A percentile compares a stretch with the other conserved stretches of the same genome.
Conservation (phyloP, 495 filamentous ascomycete species). For the Podospora fimiseda region DNA sequence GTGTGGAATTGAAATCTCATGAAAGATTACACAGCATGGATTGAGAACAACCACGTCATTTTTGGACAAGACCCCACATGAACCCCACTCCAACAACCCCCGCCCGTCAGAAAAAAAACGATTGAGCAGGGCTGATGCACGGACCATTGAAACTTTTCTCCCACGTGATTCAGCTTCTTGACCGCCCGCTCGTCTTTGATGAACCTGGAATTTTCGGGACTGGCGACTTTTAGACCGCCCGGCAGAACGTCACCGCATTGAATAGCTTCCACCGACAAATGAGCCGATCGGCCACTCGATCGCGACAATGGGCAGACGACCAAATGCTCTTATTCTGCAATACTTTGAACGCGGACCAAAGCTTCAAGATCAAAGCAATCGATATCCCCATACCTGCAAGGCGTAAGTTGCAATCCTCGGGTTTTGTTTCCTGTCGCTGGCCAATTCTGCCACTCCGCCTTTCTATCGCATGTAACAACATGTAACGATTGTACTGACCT, state of each 20-base stretch:
- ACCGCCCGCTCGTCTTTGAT: not conserved
- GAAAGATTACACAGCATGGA: too few relatives aligned
- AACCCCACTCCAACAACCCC: not conserved
- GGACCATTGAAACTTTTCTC: not conserved
- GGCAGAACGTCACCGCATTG: slow-evolving; percentile 8
- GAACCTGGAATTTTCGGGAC: not conserved
- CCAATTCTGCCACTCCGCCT: slow-evolving; percentile 1
- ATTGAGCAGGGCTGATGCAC: not conserved
- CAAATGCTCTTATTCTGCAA: slow-evolving; percentile 73
- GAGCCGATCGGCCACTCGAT: slow-evolving; percentile 10
- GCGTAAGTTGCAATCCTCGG: slow-evolving; percentile 27
- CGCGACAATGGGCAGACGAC: slow-evolving; percentile 66
- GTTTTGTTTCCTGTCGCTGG: not conserved
- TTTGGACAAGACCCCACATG: not conserved
- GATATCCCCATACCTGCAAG: slow-evolving; percentile 83
- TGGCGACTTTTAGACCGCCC: slow-evolving; percentile 16
- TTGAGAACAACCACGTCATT: not conserved
- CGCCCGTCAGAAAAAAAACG: not conserved
- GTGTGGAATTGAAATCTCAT: too few relatives aligned
- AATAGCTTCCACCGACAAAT: slow-evolving; percentile 14
- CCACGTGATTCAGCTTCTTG: not conserved
- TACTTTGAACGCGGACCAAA: slow-evolving; percentile 79
- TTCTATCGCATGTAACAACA: not conserved
- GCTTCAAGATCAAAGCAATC: slow-evolving; percentile 75
- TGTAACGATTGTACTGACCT: slow-evolving; percentile 1